Evolutionary conservation across 2,329 filamentous ascomycete genomes (phyloP).

Genomic region (Saccharata proteae): DNA sequence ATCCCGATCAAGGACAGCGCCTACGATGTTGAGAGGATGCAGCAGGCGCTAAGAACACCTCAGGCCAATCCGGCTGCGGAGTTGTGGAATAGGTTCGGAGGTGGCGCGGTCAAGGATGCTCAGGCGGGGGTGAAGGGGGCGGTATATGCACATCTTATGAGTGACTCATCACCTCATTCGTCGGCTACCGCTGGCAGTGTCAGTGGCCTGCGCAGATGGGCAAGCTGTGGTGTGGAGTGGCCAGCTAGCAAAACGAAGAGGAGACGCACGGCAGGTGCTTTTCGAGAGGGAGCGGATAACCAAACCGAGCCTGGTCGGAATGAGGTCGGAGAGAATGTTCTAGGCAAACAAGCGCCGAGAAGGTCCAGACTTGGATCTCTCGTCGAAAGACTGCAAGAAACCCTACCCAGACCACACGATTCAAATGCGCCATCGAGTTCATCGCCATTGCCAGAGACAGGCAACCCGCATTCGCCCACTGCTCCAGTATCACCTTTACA

Average conservation of each 20-base stretch:
- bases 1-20: slow-evolving; percentile 13
- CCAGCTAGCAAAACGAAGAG: slow-evolving; percentile 31
- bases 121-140: slow-evolving; percentile 23
- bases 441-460: slow-evolving; percentile 30
- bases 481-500: slow-evolving; percentile 21
- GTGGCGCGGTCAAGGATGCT: slow-evolving; percentile 23
- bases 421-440: slow-evolving; percentile 32
- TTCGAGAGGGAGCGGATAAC: slow-evolving; percentile 19
- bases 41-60: slow-evolving; percentile 25
- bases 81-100: slow-evolving; percentile 33
- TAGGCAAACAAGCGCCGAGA: too few species aligned
- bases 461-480: slow-evolving; percentile 12
- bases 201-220: slow-evolving; percentile 35
- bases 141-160: slow-evolving; percentile 32
- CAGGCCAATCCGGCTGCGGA: slow-evolving; percentile 35
- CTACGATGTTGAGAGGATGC: slow-evolving; percentile 13
- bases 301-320: too few species aligned
- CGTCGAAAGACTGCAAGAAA: slow-evolving; percentile 35
- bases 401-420: slow-evolving; percentile 18
- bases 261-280: slow-evolving; percentile 22
- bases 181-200: slow-evolving; percentile 32
- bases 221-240: slow-evolving; percentile 39
- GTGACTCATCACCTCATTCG: slow-evolving; percentile 34
- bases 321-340: slow-evolving; percentile 20
- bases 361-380: slow-evolving; percentile 18